Evolutionary conservation across 495 filamentous ascomycete genomes (phyloP).

Genomic region (Cercophora newfieldiana): DNA sequence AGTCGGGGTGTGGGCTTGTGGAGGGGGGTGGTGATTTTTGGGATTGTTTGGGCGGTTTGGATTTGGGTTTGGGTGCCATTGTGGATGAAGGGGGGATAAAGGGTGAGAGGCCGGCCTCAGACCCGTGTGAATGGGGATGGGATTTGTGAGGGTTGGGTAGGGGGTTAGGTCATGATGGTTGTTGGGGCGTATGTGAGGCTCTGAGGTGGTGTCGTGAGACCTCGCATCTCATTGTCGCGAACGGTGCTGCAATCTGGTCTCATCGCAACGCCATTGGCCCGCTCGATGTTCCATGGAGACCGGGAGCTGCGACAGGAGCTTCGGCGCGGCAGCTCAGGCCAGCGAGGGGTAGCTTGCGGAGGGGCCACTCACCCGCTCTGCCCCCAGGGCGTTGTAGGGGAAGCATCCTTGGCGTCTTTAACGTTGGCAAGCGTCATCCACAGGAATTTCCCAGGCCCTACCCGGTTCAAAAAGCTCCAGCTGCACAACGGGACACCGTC

Average conservation of each 20-base stretch:
- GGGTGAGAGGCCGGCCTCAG: slow-evolving; percentile 1
- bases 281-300: slow-evolving; percentile 10
- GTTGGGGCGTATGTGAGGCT: slow-evolving; percentile 21
- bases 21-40: not conserved
- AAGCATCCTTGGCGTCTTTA: not conserved
- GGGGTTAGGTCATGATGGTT: slow-evolving; percentile 8
- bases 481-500: not conserved
- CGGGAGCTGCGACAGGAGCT: slow-evolving; percentile 19
- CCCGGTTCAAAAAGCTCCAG: slow-evolving; percentile 7
- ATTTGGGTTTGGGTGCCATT: slow-evolving; percentile 16
- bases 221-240: slow-evolving; percentile 10
- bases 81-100: not conserved
- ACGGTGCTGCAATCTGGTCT: slow-evolving; percentile 25
- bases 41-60: not conserved
- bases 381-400: not conserved
- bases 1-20: slow-evolving; percentile 26
- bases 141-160: not conserved
- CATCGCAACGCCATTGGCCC: slow-evolving; percentile 15
- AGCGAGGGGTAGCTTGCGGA: slow-evolving; percentile 2
- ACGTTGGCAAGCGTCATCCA: slow-evolving; percentile 12
- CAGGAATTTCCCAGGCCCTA: slow-evolving; percentile 1
- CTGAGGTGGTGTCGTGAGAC: too few relatives aligned
- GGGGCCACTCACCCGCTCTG: not conserved
- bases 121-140: not conserved
- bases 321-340: not conserved